Percentiles rank a stretch among this genome's conserved stretches.
Conservation (phyloP, 768 basidiomycete species). For the Clavaria fumosa region DNA sequence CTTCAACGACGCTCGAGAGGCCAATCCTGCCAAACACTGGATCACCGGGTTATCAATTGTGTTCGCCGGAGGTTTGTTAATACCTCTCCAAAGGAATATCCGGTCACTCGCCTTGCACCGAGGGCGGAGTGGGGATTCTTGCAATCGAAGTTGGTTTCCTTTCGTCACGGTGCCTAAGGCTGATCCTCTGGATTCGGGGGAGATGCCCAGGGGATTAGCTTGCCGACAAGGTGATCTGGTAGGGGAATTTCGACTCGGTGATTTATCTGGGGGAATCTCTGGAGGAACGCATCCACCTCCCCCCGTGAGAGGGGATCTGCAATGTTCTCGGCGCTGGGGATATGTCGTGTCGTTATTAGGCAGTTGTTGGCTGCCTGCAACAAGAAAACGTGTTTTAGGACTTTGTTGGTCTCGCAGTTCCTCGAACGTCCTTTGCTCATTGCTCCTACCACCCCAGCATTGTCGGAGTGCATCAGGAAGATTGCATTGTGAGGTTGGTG, state of each 20-base stretch:
- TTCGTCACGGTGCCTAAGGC: background rate
- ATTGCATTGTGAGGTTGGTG: constrained; percentile 2
- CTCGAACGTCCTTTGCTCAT: constrained; percentile 18
- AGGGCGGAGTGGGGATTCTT: constrained; percentile 13
- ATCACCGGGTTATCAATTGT: constrained; percentile 16
- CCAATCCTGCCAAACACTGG: constrained; percentile 8
- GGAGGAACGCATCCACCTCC: constrained; percentile 12
- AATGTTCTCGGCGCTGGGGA: constrained; percentile 15
- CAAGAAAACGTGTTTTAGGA: constrained; percentile 16
- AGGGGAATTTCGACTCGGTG: constrained; percentile 5
- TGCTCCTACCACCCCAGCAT: constrained; percentile 18
- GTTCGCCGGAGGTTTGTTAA: constrained; percentile 18
- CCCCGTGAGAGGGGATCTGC: constrained; percentile 21
- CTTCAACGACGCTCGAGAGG: constrained; percentile 13
- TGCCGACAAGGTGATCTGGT: constrained; percentile 8
- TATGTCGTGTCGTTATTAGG: constrained; percentile 9
- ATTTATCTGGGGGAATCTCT: constrained; percentile 11
- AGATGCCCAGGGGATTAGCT: constrained; percentile 10
- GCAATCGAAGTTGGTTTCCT: constrained; percentile 5
- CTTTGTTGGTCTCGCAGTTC: constrained; percentile 15
- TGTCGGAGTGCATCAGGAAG: constrained; percentile 21
- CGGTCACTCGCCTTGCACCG: constrained; percentile 13
- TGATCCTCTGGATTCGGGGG: constrained; percentile 3
- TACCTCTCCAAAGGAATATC: constrained; percentile 20
- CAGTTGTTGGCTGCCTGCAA: constrained; percentile 9